phyloP scores from a whole-genome alignment of 2,329 filamentous ascomycete species.

The Botrytis pseudocinerea region DNA sequence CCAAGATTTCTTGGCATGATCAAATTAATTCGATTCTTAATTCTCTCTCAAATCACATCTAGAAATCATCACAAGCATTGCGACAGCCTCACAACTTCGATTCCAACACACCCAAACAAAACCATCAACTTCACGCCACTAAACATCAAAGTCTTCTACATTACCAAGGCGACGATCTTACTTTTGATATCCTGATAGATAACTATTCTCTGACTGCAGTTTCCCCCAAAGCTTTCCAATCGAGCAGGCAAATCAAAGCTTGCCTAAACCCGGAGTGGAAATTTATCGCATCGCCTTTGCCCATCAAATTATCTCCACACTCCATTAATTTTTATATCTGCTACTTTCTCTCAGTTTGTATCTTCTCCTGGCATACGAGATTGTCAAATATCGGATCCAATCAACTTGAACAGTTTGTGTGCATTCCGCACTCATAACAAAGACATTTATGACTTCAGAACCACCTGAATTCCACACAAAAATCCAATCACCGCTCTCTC shows the following conservation, averaged over 20 bases:
- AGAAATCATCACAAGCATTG: slow-evolving; percentile 5
- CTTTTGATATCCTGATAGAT: slow-evolving; percentile 4
- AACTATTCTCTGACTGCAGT: slow-evolving; percentile 1
- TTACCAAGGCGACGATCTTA: neutral
- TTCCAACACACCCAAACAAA: neutral
- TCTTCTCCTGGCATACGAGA: neutral
- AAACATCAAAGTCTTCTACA: neutral
- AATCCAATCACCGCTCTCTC: slow-evolving; percentile 68
- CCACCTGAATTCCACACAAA: slow-evolving; percentile 62
- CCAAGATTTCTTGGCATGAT: slow-evolving; percentile 12
- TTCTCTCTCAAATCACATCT: neutral
- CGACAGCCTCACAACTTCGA: slow-evolving; percentile 6
- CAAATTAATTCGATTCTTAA: slow-evolving; percentile 14
- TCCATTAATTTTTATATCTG: slow-evolving; percentile 1
- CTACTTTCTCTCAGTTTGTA: slow-evolving; percentile 15
- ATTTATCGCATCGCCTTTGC: neutral
- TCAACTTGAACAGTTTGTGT: slow-evolving; percentile 11
- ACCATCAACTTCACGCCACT: neutral
- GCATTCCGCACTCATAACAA: slow-evolving; percentile 23
- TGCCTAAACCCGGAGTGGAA: neutral
- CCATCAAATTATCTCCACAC: neutral
- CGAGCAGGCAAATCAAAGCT: neutral
- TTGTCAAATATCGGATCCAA: neutral
- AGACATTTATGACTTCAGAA: slow-evolving; percentile 39
- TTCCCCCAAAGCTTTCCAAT: slow-evolving; percentile 5